Evolutionary conservation across 208 protist species (phyloP), one percentile per base, ranked within the genome.

Genomic region (Phytomonas serpens): DNA sequence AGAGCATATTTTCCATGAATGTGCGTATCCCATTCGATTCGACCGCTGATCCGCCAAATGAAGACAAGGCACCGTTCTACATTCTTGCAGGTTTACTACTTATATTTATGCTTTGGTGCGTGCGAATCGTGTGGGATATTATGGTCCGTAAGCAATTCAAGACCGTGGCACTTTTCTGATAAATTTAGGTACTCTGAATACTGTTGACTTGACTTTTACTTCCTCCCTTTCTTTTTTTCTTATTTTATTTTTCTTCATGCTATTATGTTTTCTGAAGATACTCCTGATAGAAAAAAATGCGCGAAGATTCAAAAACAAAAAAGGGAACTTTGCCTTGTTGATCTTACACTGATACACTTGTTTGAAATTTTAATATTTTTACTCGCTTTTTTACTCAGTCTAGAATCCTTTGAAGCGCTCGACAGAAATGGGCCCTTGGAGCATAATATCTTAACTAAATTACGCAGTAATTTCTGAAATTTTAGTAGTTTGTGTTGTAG

Each of bases 1-100:
- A 95, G 61, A 92, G 85, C 2, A 40, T 95, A 7, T 95, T 91
- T 77, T 79, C 86, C 16, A 90, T 95, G 80, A 95, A 95, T 75
- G 83, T 95, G 13, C 79, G 67, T 4, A 61, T 92, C 2, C 90
- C 90, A 0, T 95, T 86, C 68, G 78, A 85, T 36, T 75, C 80
- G 11, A 77, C 85, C 16, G 80, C 37, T 0, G 83, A 93, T 30
- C 79, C 84, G 40, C 83, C 82, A 31, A 77, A 71, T 37, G 63
- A n/a, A 31, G 81, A 76, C 6, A 61, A 83, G 16, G 80, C 64
- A 5, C 80, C 90, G 0, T 95, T 92, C 71, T 90, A 86, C 83
- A 79, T 93, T 7, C 34, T 93, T 14, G 63, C 78, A 1, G 85
- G 40, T 0, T n/a, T 83, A 4, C 71, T 95, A 37, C 30, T 86